A percentile compares a stretch with the other conserved stretches of the same genome.
These are phyloP conservation scores for Canna indica DNA, from an alignment of 176 grass and related monocot species.

Conservation along the genomic window DNA sequence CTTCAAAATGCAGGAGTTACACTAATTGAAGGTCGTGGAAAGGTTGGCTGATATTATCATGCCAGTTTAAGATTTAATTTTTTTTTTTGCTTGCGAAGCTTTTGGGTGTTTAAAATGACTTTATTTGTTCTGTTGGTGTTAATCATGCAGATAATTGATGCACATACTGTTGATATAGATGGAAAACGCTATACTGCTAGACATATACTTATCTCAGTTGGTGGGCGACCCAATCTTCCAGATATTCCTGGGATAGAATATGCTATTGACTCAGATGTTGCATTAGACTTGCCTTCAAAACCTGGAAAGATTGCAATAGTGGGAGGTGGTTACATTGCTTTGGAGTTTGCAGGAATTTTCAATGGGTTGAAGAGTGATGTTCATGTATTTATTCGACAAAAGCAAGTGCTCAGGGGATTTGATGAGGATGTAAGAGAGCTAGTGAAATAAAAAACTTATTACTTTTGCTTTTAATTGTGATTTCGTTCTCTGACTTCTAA, in stretches of 20 bases:
- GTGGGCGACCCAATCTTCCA: constrained; percentile 45
- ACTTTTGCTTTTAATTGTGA: constrained; percentile 3
- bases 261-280: constrained; percentile 63
- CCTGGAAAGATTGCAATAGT: constrained; percentile 72
- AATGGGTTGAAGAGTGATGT: constrained; percentile 71
- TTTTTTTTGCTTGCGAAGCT: not conserved
- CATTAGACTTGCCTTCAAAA: constrained; percentile 45
- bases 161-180: constrained; percentile 55
- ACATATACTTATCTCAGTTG: constrained; percentile 63
- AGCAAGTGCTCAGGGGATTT: constrained; percentile 65
- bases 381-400: constrained; percentile 78
- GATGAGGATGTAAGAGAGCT: constrained; percentile 57
- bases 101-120: not conserved
- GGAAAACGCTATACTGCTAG: constrained; percentile 58
- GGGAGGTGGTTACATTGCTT: constrained; percentile 72
- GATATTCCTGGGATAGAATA: constrained; percentile 67
- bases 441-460: constrained; percentile 14
- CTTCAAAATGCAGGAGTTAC: constrained; percentile 46
- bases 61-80: constrained; percentile 29
- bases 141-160: constrained; percentile 45
- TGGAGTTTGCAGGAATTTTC: constrained; percentile 75
- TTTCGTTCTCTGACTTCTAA: constrained; percentile 10
- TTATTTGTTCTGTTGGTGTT: not conserved
- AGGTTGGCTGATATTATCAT: constrained; percentile 41
- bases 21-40: constrained; percentile 73